Evolutionary conservation across 116 monocot species (phyloP), one percentile per base, ranked within the genome.

Genomic region (Trichopus zeylanicus): DNA sequence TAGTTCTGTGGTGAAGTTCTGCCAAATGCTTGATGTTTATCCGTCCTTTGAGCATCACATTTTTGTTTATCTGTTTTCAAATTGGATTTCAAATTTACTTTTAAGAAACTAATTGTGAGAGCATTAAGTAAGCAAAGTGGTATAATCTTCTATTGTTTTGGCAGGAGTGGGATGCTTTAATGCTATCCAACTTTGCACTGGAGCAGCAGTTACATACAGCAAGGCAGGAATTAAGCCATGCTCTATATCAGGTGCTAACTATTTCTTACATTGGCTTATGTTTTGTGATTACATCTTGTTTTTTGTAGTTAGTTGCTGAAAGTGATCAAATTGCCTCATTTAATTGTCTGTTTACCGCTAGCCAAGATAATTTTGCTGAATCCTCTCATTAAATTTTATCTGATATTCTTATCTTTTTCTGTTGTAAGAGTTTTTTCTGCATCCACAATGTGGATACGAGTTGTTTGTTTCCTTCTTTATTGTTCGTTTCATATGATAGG

Each of bases 121-220:
- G 42, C n/a, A 13, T 42, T 15, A 1, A 13, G 13, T 3, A 56
- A 51, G 22, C 22, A 0, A n/a, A 24, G 8, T 59, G 21, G 20
- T 11, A 12, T 57, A 46, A 46, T 22, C 16, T 60, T 25, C 27
- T 42, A 1, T 20, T 46, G 12, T 59, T 6, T 59, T 39, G 38
- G 63, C 59, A 95, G 95, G 95, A 90, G 42, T 95, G 95, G 95
- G 95, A 95, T 84, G 90, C 95, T 78, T 61, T 95, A 31, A 95
- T 95, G 95, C 62, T 95, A 25, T 89, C 90, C 29, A 95, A 79
- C 81, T 95, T 84, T 76, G 71, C 95, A 20, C 61, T 95, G 67
- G 95, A 95, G 72, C 90, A 95, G 62, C 90, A 95, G 59, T 61
- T 95, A 64, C 95, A 90, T 67, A 90, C 90, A 29, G 95, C 90